These are phyloP conservation scores for Pleurotus giganteus DNA, from an alignment of 768 basidiomycete species.

Conservation along the genomic window DNA sequence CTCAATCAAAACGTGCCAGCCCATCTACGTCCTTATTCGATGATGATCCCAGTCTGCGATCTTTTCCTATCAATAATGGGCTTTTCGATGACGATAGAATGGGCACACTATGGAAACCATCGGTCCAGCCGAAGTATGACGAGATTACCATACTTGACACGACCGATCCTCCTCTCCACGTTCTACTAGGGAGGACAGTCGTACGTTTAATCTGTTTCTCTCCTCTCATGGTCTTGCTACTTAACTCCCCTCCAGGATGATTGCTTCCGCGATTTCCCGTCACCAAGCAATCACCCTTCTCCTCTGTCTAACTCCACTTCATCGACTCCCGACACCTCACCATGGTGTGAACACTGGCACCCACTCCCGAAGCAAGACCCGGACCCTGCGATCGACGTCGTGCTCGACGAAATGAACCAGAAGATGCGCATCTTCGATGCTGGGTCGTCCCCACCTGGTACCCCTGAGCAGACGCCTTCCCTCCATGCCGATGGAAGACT, in stretches of 20 bases:
- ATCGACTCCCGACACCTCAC: constrained; percentile 2
- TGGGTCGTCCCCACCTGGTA: neutral
- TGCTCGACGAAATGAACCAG: constrained; percentile 6
- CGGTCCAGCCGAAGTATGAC: neutral
- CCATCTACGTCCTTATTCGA: neutral
- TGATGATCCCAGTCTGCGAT: constrained; percentile 4
- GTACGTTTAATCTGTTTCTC: neutral
- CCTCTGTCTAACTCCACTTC: neutral
- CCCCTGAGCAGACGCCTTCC: neutral
- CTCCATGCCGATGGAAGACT: neutral
- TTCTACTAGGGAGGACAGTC: neutral
- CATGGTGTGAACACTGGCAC: constrained; percentile 9
- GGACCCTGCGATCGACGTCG: constrained; percentile 3
- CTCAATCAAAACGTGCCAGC: neutral
- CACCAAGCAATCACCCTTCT: constrained; percentile 1
- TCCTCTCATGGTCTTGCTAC: neutral
- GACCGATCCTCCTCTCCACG: constrained; percentile 1
- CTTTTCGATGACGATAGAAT: constrained; percentile 7
- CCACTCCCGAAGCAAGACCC: constrained; percentile 8
- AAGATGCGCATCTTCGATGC: constrained; percentile 4
- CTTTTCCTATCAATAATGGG: constrained; percentile 7
- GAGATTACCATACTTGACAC: neutral
- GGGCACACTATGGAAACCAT: constrained; percentile 6
- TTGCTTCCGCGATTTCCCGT: constrained; percentile 8
- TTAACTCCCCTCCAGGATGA: neutral